A percentile compares a stretch with the other conserved stretches of the same genome.
Conservation (phyloP, 2,329 filamentous ascomycete genomes). For the Talaromyces sp. region DNA sequence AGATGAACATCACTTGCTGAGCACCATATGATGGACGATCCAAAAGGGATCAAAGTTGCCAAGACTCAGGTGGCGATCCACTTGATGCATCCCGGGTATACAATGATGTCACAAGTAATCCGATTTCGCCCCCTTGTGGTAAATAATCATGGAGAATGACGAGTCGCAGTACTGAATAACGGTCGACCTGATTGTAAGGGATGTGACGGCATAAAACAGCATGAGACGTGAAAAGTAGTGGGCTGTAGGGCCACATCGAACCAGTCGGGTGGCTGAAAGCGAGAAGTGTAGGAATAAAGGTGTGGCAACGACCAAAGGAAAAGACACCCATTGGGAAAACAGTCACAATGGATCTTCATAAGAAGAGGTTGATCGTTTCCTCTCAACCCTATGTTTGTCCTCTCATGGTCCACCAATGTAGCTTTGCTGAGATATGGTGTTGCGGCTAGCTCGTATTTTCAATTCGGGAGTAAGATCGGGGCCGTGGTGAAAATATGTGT, state of each 20-base stretch:
- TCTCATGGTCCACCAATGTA: not conserved
- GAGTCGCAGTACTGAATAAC: constrained; percentile 6
- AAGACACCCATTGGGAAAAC: not conserved
- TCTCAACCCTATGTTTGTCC: not conserved
- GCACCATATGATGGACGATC: constrained; percentile 14
- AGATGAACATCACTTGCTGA: not conserved
- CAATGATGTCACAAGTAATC: constrained; percentile 34
- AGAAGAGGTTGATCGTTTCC: not conserved
- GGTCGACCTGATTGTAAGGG: constrained; percentile 8
- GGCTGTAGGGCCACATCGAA: constrained; percentile 18
- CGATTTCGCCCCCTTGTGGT: constrained; percentile 18
- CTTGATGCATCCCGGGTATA: constrained; percentile 27
- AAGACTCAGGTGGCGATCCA: constrained; percentile 28
- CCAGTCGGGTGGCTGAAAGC: constrained; percentile 24
- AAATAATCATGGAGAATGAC: constrained; percentile 15
- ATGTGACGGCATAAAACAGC: not conserved
- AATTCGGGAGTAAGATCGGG: not conserved
- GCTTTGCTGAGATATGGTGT: not conserved
- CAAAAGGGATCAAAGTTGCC: constrained; percentile 20
- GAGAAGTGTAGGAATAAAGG: constrained; percentile 7
- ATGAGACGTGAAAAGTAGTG: not conserved
- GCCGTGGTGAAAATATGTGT: not conserved
- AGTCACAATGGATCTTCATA: not conserved
- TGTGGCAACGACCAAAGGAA: constrained; percentile 13
- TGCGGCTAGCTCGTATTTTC: not conserved